Evolutionary conservation across 306 rosid species (phyloP), one percentile per base, ranked within the genome.

Genomic region (Gastrolobium villosum): DNA sequence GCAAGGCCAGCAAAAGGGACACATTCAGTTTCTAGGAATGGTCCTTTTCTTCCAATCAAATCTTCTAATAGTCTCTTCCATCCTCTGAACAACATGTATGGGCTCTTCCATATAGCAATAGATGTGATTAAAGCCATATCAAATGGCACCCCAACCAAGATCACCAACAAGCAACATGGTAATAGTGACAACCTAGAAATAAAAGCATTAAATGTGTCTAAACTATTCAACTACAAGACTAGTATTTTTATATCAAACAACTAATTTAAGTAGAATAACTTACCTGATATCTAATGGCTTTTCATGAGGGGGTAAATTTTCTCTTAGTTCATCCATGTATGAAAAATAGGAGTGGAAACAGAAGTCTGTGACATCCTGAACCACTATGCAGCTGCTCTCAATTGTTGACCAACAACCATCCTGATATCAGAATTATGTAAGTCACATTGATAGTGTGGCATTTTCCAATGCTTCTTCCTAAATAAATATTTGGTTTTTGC

Each of bases 11-110:
- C 98, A 80, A 93, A 93, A 36, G 97, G 97, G 36, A 93, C 92
- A 65, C 98, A 93, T 34, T 86, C 90, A 0, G 92, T 78, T 86
- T 93, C 98, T 83, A 88, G 45, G 82, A 93, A 93, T 46, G 98
- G 97, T 72, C 98, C 98, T 68, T 87, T 93, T 74, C 98, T 85
- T 65, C 94, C 98, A 65, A 93, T 68, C 85, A 91, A 82, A 73
- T 93, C 98, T 86, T 91, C 97, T 34, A 91, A 75, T 43, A 93
- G 85, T 81, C 98, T 91, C 85, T 93, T 89, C 97, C 98, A 93
- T 26, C 98, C 97, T 88, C 35, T 84, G 28, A 91, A 83, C 30
- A 93, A 77, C 97, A 93, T 91, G 82, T 54, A 91, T 20, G 97
- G 97, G 43, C 98, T 93, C 81, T 91, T 93, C 91, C 93, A 89